These are phyloP conservation scores for Pseudogymnoascus sp. DNA, from an alignment of 2,329 filamentous ascomycete genomes.

Conservation along the genomic window DNA sequence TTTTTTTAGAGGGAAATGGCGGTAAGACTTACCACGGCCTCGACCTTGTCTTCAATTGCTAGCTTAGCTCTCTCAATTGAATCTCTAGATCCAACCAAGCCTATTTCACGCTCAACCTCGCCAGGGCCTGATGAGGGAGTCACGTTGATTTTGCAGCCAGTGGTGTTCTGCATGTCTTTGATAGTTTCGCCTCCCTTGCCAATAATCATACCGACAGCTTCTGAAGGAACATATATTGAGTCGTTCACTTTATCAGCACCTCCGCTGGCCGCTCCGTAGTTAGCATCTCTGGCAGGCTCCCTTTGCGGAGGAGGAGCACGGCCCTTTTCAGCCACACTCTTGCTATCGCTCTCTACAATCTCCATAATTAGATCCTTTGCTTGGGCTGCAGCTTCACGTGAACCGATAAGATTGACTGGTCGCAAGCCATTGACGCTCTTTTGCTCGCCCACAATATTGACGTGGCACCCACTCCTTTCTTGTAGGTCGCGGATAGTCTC, in stretches of 20 bases:
- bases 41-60: slow-evolving; percentile 86
- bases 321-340: slow-evolving; percentile 32
- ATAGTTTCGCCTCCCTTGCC: slow-evolving; percentile 92
- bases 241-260: slow-evolving; percentile 67
- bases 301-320: slow-evolving; percentile 33
- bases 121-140: slow-evolving; percentile 68
- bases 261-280: slow-evolving; percentile 31
- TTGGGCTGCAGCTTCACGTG: slow-evolving; percentile 60
- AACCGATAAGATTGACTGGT: slow-evolving; percentile 84
- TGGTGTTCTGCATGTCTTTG: slow-evolving; percentile 81
- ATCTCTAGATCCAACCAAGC: slow-evolving; percentile 67
- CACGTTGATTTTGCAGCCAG: slow-evolving; percentile 92
- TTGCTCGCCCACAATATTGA: slow-evolving; percentile 89
- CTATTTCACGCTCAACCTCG: slow-evolving; percentile 79
- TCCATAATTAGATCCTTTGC: slow-evolving; percentile 87
- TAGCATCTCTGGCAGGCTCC: slow-evolving; percentile 36
- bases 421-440: slow-evolving; percentile 86
- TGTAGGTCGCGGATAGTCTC: slow-evolving; percentile 90
- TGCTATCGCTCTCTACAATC: slow-evolving; percentile 85
- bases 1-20: background rate
- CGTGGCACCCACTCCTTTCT: slow-evolving; percentile 86
- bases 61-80: slow-evolving; percentile 73
- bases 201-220: slow-evolving; percentile 93
- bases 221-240: slow-evolving; percentile 76
- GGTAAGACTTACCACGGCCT: slow-evolving; percentile 64